Evolutionary conservation across 2,329 filamentous ascomycete genomes (phyloP).

Genomic region (Cadophora malorum): DNA sequence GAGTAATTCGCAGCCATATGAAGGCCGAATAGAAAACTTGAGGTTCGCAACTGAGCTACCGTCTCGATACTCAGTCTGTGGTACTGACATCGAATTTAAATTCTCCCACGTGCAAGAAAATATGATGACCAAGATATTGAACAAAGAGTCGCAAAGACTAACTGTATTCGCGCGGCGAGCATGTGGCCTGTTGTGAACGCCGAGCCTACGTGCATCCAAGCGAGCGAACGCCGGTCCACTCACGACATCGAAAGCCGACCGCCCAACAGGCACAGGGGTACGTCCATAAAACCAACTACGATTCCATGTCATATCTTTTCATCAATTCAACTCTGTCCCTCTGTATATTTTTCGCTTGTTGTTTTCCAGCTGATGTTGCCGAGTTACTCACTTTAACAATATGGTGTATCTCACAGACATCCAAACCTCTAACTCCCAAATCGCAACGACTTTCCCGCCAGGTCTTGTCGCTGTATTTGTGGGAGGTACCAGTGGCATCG

Average conservation of each 20-base stretch:
- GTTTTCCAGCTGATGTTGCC: background rate
- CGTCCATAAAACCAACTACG: background rate
- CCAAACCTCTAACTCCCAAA: conserved; percentile 47
- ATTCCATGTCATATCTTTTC: background rate
- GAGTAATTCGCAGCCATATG: background rate
- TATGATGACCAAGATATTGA: too few relatives aligned
- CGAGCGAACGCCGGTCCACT: background rate
- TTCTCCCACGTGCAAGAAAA: too few relatives aligned
- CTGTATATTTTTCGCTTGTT: background rate
- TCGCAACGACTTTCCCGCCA: conserved; percentile 44
- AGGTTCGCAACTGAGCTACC: too few relatives aligned
- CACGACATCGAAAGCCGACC: background rate
- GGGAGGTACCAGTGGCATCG: conserved; percentile 60
- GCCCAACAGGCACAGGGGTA: background rate
- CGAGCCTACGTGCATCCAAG: background rate
- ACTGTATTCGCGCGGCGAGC: background rate
- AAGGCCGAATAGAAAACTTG: background rate
- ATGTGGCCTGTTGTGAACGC: background rate
- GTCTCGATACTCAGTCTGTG: too few relatives aligned
- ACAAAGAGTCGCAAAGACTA: background rate
- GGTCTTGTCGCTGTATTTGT: conserved; percentile 56
- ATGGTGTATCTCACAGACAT: conserved; percentile 44
- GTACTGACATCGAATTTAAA: too few relatives aligned
- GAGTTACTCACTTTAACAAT: background rate
- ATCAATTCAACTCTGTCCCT: background rate